phyloP scores from a whole-genome alignment of 805 yeast genomes.

The Cyberlindnera saturnus region DNA sequence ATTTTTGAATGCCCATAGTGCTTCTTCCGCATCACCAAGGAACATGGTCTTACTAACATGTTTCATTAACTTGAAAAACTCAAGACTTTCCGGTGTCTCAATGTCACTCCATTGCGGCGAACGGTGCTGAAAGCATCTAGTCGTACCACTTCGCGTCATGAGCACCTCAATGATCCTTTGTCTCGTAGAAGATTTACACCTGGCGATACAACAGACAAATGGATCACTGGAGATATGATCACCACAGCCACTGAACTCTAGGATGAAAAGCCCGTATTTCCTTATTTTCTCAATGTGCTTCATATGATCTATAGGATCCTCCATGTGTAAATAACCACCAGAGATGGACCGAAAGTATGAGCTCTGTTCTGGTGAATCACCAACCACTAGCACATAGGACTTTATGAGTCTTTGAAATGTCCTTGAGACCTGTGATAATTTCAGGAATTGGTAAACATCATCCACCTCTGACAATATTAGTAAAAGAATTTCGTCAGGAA shows the following conservation, averaged over 20 bases:
- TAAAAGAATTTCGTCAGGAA: slow-evolving; percentile 18
- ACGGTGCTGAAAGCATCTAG: not conserved
- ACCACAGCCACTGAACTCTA: slow-evolving; percentile 8
- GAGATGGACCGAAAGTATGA: slow-evolving; percentile 10
- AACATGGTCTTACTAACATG: slow-evolving; percentile 10
- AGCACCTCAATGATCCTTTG: slow-evolving; percentile 13
- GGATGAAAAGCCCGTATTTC: slow-evolving; percentile 9
- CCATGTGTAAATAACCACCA: slow-evolving; percentile 3
- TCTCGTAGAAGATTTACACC: not conserved
- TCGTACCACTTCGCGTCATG: slow-evolving; percentile 4
- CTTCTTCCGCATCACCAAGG: slow-evolving; percentile 7
- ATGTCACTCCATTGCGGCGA: not conserved
- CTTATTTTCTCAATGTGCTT: slow-evolving; percentile 1
- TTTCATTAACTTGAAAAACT: slow-evolving; percentile 6
- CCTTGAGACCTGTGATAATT: slow-evolving; percentile 10
- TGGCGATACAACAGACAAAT: slow-evolving; percentile 7
- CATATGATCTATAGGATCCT: not conserved
- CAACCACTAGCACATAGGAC: slow-evolving; percentile 14
- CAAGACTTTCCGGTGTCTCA: not conserved
- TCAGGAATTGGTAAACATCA: slow-evolving; percentile 15
- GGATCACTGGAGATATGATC: slow-evolving; percentile 3
- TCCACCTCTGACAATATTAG: slow-evolving; percentile 10
- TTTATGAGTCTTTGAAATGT: slow-evolving; percentile 11
- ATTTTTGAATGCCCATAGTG: not conserved
- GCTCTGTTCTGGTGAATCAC: slow-evolving; percentile 12